A percentile compares a stretch with the other conserved stretches of the same genome.
phyloP scores from a whole-genome alignment of 441 rosid species.

The Erodium moschatum region DNA sequence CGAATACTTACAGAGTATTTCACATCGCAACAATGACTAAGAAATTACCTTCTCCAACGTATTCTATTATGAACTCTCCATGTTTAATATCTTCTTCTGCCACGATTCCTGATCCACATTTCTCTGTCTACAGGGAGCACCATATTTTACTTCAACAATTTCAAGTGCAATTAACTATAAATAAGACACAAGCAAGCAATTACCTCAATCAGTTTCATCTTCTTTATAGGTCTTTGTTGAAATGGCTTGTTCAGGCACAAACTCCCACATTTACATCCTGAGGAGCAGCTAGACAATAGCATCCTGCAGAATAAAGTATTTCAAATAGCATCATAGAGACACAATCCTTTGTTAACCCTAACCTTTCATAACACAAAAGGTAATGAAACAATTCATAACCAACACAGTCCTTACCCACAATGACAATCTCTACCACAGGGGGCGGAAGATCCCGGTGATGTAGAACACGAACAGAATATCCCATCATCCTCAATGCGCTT shows the following conservation, averaged over 20 bases:
- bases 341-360: neutral
- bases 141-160: constrained; percentile 26
- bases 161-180: constrained; percentile 18
- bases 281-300: constrained; percentile 88
- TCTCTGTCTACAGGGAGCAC: constrained; percentile 69
- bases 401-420: constrained; percentile 64
- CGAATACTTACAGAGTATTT: neutral
- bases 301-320: constrained; percentile 38
- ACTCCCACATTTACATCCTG: constrained; percentile 79
- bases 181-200: constrained; percentile 14
- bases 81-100: constrained; percentile 77
- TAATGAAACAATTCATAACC: neutral
- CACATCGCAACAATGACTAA: constrained; percentile 11
- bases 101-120: constrained; percentile 87
- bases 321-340: neutral
- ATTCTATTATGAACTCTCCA: constrained; percentile 92
- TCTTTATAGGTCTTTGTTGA: constrained; percentile 71
- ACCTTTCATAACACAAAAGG: neutral
- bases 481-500: constrained; percentile 82
- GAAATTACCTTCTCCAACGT: constrained; percentile 86
- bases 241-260: constrained; percentile 83
- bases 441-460: constrained; percentile 51
- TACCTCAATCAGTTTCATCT: constrained; percentile 84
- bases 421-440: constrained; percentile 85
- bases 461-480: constrained; percentile 82